These are phyloP conservation scores for Dendrocalamus latiflorus DNA, from an alignment of 202 grass and related monocot genomes.

Conservation along the genomic window DNA sequence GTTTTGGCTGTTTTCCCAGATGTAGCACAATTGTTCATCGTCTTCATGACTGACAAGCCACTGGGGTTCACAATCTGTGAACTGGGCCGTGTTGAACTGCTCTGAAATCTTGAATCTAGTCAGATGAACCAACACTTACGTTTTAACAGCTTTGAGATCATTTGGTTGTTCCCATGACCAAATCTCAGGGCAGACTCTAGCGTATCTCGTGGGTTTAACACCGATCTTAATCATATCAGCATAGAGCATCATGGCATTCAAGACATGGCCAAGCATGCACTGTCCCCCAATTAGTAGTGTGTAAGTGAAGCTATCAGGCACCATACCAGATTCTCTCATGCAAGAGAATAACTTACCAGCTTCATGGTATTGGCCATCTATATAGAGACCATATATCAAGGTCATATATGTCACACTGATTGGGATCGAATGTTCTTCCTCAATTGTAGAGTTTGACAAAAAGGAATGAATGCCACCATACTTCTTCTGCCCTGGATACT, in stretches of 20 bases:
- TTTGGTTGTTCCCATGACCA: conserved; percentile 32
- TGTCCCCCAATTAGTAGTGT: too few relatives aligned
- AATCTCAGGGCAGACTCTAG: conserved; percentile 41
- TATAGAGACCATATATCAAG: too few relatives aligned
- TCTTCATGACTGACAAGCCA: neutral
- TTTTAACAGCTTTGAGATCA: conserved; percentile 23
- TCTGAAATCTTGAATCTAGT: neutral
- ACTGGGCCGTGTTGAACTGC: neutral
- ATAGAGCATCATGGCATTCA: conserved; percentile 59
- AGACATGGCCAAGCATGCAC: conserved; percentile 54
- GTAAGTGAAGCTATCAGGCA: too few relatives aligned
- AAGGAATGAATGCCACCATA: neutral
- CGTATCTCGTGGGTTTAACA: conserved; percentile 31
- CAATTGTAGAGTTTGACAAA: conserved; percentile 5
- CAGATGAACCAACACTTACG: neutral
- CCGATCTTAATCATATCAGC: conserved; percentile 54
- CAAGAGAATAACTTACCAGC: too few relatives aligned
- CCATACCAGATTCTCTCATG: too few relatives aligned
- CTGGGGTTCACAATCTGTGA: neutral
- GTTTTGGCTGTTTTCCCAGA: neutral
- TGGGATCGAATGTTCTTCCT: too few relatives aligned
- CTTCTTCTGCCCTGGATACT: conserved; percentile 17
- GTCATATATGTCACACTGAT: too few relatives aligned
- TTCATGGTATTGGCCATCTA: too few relatives aligned
- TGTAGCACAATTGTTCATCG: neutral